Percentiles rank a stretch among this genome's conserved stretches.
These are phyloP conservation scores for Astraeus odoratus DNA, from an alignment of 768 basidiomycete genomes.

Conservation along the genomic window DNA sequence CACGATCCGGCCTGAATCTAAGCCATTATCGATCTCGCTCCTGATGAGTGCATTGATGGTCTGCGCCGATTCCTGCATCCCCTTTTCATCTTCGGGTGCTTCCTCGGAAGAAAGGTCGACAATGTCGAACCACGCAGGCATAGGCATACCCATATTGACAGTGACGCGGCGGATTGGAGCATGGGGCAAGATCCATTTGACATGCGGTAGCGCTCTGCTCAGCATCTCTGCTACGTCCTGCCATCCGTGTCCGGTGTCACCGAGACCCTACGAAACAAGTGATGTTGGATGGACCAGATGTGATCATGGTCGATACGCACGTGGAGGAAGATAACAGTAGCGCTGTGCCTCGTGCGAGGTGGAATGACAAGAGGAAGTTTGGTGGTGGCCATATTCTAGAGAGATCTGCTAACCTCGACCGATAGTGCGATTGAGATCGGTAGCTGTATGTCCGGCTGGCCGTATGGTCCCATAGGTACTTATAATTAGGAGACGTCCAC, in stretches of 20 bases:
- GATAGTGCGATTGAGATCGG: neutral
- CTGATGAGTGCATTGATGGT: conserved; percentile 60
- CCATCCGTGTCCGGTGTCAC: conserved; percentile 63
- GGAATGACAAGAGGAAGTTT: conserved; percentile 25
- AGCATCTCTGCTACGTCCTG: conserved; percentile 56
- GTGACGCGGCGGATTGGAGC: conserved; percentile 45
- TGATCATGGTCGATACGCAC: conserved; percentile 33
- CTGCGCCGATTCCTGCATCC: conserved; percentile 47
- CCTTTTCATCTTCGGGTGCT: conserved; percentile 51
- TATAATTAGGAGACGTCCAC: no score
- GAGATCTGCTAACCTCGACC: neutral
- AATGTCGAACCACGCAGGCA: conserved; percentile 79
- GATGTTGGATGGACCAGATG: neutral
- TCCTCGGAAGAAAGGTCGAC: conserved; percentile 42
- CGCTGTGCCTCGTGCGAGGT: conserved; percentile 57
- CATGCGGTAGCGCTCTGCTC: conserved; percentile 43
- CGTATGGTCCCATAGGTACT: no score
- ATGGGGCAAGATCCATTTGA: conserved; percentile 85
- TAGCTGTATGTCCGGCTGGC: no score
- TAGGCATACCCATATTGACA: conserved; percentile 45
- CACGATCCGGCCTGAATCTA: conserved; percentile 58
- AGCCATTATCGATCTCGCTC: conserved; percentile 63
- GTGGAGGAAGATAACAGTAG: conserved; percentile 82
- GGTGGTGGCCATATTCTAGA: no score
- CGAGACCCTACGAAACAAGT: conserved; percentile 47